Evolutionary conservation across 2,329 filamentous ascomycete genomes (phyloP), one percentile per base, ranked within the genome.

Genomic region (Dactylellina haptotyla): DNA sequence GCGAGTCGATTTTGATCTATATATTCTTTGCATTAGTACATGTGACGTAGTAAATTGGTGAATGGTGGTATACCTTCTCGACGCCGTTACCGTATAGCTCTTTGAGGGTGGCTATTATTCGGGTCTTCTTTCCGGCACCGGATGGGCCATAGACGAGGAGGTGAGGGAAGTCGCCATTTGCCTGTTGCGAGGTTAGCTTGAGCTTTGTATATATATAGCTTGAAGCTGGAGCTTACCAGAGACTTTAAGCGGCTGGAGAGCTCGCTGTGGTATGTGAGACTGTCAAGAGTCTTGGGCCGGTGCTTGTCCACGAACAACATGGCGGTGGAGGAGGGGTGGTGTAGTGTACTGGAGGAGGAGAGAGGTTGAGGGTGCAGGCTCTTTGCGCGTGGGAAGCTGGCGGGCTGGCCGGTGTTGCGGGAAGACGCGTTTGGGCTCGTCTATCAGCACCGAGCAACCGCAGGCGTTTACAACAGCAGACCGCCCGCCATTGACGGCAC

Each of bases 111-210:
- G 95, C 93, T 16, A 97, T 92, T 77, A 98, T 96, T 45, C 95
- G 89, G 0, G 95, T 99, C 83, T 99, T 99, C 82, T 99, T 99
- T 77, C 95, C 95, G 3, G 95, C 95, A 32, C 95, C 95, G 0
- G 94, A 97, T 0, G 95, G 95, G 0, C 95, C 95, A 80, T 98
- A 99, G 76, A 99, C 91, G 75, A 99, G 90, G 50, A 99, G 88
- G 83, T 99, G 96, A 54, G 95, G 95, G 80, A 99, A 99, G 81
- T 99, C 96, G 78, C 94, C 93, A 87, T 96, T 92, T 62, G 95
- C 95, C 93, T 97, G n/a, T 25, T 16, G 12, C 51, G n/a, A 26
- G 16, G 75, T 58, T 63, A 61, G 59, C 58, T 53, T 23, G 32
- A 57, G 43, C 8, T 43, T 73, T 16, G 78, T 74, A 76, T 73